A percentile compares a stretch with the other conserved stretches of the same genome.
These are phyloP conservation scores for Microbotryum scabiosae DNA, from an alignment of 1,284 basidiomycete species.

Conservation along the genomic window DNA sequence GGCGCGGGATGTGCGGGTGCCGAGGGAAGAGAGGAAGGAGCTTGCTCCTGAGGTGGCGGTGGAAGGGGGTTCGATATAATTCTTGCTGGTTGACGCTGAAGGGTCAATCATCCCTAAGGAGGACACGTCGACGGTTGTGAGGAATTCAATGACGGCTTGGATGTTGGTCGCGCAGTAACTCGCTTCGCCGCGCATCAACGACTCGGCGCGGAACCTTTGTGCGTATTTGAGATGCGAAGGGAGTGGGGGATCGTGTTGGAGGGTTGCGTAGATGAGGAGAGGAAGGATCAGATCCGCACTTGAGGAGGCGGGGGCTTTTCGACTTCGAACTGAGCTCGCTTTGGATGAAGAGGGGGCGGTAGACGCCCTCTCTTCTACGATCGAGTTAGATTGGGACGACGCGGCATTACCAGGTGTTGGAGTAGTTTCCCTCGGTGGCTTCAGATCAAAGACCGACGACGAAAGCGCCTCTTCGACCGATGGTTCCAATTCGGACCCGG, in stretches of 20 bases:
- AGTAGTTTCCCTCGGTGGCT: neutral
- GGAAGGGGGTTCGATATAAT: neutral
- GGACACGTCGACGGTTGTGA: constrained; percentile 80
- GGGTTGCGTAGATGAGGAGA: constrained; percentile 80
- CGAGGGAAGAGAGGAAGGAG: neutral
- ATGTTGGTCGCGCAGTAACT: constrained; percentile 87
- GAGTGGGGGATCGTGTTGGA: constrained; percentile 76
- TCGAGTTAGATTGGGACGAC: neutral
- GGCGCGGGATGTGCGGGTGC: neutral
- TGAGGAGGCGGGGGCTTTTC: constrained; percentile 11
- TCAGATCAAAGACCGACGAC: neutral
- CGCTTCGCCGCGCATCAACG: constrained; percentile 68
- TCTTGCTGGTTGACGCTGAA: constrained; percentile 35
- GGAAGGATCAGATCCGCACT: constrained; percentile 69
- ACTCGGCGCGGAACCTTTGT: constrained; percentile 68
- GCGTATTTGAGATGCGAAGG: constrained; percentile 79
- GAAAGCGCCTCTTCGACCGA: neutral
- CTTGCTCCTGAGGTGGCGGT: neutral
- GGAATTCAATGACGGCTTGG: constrained; percentile 84
- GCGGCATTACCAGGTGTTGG: neutral
- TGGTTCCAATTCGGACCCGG: neutral
- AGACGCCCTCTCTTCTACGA: too few relatives aligned
- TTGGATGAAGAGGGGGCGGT: constrained; percentile 17
- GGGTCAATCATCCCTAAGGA: constrained; percentile 63
- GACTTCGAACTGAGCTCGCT: constrained; percentile 10